A percentile compares a stretch with the other conserved stretches of the same genome.
These are phyloP conservation scores for Pseudevernia furfuracea DNA, from an alignment of 495 filamentous ascomycete genomes.

Conservation along the genomic window DNA sequence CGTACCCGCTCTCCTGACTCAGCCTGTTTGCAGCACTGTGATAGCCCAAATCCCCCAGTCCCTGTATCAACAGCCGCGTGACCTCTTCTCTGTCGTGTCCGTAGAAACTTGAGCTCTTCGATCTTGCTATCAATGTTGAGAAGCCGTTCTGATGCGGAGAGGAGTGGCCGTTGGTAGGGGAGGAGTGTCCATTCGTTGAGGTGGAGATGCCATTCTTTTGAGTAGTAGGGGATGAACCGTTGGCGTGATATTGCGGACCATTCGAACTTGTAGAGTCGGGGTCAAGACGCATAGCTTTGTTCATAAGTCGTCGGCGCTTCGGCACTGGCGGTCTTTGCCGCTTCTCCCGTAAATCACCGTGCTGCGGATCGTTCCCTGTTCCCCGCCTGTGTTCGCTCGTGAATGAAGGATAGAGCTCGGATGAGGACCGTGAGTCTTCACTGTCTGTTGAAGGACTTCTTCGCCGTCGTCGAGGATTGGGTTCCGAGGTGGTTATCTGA, in stretches of 20 bases:
- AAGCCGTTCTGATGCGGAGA: constrained; percentile 41
- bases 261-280: constrained; percentile 41
- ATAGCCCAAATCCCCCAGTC: constrained; percentile 82
- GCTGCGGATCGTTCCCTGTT: constrained; percentile 5
- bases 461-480: constrained; percentile 22
- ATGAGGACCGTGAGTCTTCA: not conserved
- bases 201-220: constrained; percentile 38
- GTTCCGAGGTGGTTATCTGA: not conserved
- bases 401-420: constrained; percentile 4
- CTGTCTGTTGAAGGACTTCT: constrained; percentile 23
- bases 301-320: constrained; percentile 56
- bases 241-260: constrained; percentile 43
- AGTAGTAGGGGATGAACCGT: constrained; percentile 35
- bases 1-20: constrained; percentile 74
- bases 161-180: constrained; percentile 36
- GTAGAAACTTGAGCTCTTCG: constrained; percentile 43
- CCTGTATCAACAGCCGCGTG: constrained; percentile 86
- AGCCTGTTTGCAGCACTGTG: constrained; percentile 63
- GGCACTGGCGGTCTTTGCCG: constrained; percentile 32
- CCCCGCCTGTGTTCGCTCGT: not conserved
- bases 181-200: constrained; percentile 45
- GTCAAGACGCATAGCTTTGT: constrained; percentile 54
- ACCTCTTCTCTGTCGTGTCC: constrained; percentile 92
- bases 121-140: constrained; percentile 30
- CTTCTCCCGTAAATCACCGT: constrained; percentile 4